These are phyloP conservation scores for Stenogyne calaminthoides DNA, from an alignment of 305 asterid genomes.

Conservation along the genomic window DNA sequence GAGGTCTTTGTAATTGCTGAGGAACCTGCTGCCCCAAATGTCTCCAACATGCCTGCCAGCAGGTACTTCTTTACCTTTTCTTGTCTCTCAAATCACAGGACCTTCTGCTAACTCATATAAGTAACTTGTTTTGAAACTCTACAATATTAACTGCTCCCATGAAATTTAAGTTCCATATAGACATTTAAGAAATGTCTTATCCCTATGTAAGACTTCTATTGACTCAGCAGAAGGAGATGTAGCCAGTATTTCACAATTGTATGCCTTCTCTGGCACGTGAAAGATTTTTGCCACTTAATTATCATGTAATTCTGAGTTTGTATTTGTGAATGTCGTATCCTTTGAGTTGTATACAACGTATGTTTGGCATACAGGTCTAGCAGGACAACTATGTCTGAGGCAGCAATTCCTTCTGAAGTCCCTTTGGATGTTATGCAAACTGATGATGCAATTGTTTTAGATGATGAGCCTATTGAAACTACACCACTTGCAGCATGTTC, in stretches of 20 bases:
- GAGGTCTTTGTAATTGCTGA: constrained; percentile 80
- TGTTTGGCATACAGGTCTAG: constrained; percentile 62
- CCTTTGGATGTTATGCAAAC: constrained; percentile 62
- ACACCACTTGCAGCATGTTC: constrained; percentile 41
- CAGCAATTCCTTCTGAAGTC: constrained; percentile 54
- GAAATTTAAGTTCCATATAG: neutral
- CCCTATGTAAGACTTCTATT: neutral
- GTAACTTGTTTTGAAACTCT: neutral
- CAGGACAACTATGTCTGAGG: constrained; percentile 73
- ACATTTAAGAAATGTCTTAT: neutral
- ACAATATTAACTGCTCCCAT: neutral
- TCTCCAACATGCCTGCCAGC: constrained; percentile 75
- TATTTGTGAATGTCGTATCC: neutral
- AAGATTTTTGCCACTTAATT: constrained; percentile 4
- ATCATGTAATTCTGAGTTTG: neutral
- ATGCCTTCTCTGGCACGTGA: constrained; percentile 18
- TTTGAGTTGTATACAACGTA: constrained; percentile 6
- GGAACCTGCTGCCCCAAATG: constrained; percentile 61
- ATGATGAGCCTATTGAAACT: constrained; percentile 54
- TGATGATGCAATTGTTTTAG: constrained; percentile 58
- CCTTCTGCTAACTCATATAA: neutral
- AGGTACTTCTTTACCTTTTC: constrained; percentile 52
- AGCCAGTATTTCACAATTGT: neutral
- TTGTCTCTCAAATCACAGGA: constrained; percentile 2
- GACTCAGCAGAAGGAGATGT: neutral